Evolutionary conservation across 2,329 filamentous ascomycete species (phyloP), one percentile per base, ranked within the genome.

Genomic region (Zymoseptoria tritici): DNA sequence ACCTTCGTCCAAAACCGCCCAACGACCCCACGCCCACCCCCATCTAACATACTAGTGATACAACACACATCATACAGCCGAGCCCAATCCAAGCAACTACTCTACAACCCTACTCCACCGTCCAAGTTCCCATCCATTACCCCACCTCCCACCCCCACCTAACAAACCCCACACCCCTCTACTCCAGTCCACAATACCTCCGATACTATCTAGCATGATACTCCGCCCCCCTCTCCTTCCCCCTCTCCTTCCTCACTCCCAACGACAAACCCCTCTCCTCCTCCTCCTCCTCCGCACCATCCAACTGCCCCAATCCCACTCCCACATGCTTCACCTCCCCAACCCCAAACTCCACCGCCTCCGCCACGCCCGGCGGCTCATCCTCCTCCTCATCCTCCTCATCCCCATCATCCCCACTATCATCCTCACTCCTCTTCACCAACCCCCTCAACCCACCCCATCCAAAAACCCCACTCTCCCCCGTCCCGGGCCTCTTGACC

Each of bases 151-250:
- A 36, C 31, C 9, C 1, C 31, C 9, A 31, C 4, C 31, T 36
- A 9, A 9, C 31, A 36, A 2, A 9, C 13, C 2, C 31, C 31
- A 11, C 13, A 11, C 4, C 36, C 9, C 36, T 9, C 11, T 16
- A 42, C 11, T 42, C 36, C 36, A 42, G 36, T 4, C 9, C 36
- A 16, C 36, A 42, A 42, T 63, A 62, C 51, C 70, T 64, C 59
- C 56, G 9, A 29, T 46, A n/a, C n/a, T 26, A 21, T 24, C 51
- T 53, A 21, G 49, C 54, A 19, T 22, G 29, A 36, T 20, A 52
- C 16, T 49, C 50, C 36, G 31, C 29, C 2, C 16, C 13, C 21
- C 50, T 21, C 22, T 21, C 16, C 21, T 36, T 19, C 52, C 9
- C 13, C 21, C 50, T 21, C 22, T 21, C 16, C 21, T 36, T 19